Evolutionary conservation across 139 green algal species (phyloP).

Genomic region (Tetraselmis chui): DNA sequence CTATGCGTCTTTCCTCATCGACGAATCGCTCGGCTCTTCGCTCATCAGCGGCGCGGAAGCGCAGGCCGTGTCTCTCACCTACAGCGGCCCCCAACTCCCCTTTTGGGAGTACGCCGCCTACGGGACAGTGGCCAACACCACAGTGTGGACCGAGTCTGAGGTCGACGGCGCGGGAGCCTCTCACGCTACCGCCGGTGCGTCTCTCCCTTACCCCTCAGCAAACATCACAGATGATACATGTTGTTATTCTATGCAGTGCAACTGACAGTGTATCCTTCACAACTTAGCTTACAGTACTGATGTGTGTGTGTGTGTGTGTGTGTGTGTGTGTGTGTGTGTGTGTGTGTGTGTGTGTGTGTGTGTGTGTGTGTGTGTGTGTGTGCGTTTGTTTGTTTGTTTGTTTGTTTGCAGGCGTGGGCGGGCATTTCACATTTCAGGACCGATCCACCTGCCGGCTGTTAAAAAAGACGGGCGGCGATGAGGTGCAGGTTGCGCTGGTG

Average conservation of each 20-base stretch:
- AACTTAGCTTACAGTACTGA: too few species aligned
- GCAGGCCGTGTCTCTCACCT: neutral
- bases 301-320: too few species aligned
- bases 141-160: constrained; percentile 1
- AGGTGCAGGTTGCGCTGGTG: constrained; percentile 7
- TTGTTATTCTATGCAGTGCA: too few species aligned
- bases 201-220: neutral
- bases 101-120: constrained; percentile 3
- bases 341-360: too few species aligned
- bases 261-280: too few species aligned
- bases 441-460: constrained; percentile 3
- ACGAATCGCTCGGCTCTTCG: neutral
- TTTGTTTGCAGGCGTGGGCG: neutral
- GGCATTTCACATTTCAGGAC: constrained; percentile 16
- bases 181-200: neutral
- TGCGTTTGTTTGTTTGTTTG: too few species aligned
- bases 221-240: too few species aligned
- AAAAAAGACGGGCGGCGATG: constrained; percentile 4
- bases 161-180: constrained; percentile 5
- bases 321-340: too few species aligned
- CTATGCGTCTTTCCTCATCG: constrained; percentile 8
- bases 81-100: constrained; percentile 6
- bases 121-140: neutral
- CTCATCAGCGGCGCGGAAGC: neutral
- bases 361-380: too few species aligned